A percentile compares a stretch with the other conserved stretches of the same genome.
Conservation (phyloP, 768 basidiomycete genomes). For the Russula virescens region DNA sequence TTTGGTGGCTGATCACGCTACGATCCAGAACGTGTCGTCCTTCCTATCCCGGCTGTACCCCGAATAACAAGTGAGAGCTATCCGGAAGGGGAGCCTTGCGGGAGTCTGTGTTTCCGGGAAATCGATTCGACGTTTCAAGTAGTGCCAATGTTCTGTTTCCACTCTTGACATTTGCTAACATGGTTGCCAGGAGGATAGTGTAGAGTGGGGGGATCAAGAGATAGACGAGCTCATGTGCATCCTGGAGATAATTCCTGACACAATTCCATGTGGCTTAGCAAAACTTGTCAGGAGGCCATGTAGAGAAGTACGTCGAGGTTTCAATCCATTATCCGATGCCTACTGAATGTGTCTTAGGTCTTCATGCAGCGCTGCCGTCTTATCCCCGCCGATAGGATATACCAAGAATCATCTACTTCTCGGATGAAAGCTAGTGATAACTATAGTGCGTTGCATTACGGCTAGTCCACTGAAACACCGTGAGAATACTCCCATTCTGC, state of each 20-base stretch:
- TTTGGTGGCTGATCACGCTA: neutral
- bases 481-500: neutral
- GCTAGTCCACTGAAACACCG: neutral
- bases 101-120: slow-evolving; percentile 4
- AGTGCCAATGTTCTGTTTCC: neutral
- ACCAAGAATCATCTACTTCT: neutral
- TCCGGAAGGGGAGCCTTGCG: slow-evolving; percentile 5
- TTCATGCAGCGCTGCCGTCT: slow-evolving; percentile 13
- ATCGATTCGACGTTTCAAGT: slow-evolving; percentile 6
- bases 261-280: slow-evolving; percentile 19
- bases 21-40: neutral
- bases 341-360: neutral
- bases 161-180: neutral
- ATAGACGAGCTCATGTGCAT: slow-evolving; percentile 16
- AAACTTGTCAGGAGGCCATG: slow-evolving; percentile 20
- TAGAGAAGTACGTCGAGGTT: slow-evolving; percentile 7
- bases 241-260: slow-evolving; percentile 21
- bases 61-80: slow-evolving; percentile 9
- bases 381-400: slow-evolving; percentile 11
- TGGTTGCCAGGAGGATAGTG: neutral
- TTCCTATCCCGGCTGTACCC: neutral
- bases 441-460: neutral
- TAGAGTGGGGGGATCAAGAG: slow-evolving; percentile 12
- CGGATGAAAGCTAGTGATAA: neutral
- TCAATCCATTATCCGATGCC: neutral